Percentiles rank a stretch among this genome's conserved stretches.
phyloP scores from a whole-genome alignment of 805 yeast species.

The Jamesozyma lodderae region DNA sequence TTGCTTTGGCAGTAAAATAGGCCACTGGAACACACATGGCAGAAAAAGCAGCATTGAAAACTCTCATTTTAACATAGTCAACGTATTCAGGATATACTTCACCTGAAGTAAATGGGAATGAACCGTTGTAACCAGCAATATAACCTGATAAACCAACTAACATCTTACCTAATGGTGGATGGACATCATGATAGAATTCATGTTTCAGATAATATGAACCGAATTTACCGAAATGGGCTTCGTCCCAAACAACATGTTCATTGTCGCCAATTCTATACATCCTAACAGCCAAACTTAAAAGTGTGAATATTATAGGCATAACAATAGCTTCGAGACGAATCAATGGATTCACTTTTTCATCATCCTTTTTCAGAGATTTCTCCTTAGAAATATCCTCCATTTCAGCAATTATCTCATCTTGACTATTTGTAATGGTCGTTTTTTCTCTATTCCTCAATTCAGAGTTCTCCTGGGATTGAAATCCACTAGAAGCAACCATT shows the following conservation, averaged over 20 bases:
- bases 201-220: slow-evolving; percentile 73
- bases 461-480: not conserved
- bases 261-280: slow-evolving; percentile 49
- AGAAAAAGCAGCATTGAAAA: slow-evolving; percentile 62
- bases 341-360: slow-evolving; percentile 2
- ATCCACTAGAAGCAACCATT: slow-evolving; percentile 5
- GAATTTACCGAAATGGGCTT: slow-evolving; percentile 82
- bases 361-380: not conserved
- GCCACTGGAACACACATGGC: slow-evolving; percentile 62
- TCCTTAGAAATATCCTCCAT: slow-evolving; percentile 1
- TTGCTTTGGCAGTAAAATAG: slow-evolving; percentile 55
- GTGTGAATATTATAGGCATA: slow-evolving; percentile 39
- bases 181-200: slow-evolving; percentile 79
- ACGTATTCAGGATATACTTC: slow-evolving; percentile 50
- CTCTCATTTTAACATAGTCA: slow-evolving; percentile 57
- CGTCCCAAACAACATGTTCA: slow-evolving; percentile 74
- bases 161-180: slow-evolving; percentile 82
- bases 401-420: not conserved
- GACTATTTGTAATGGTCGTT: not conserved
- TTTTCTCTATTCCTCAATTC: slow-evolving; percentile 1
- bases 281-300: slow-evolving; percentile 45
- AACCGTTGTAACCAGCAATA: slow-evolving; percentile 73
- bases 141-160: slow-evolving; percentile 70
- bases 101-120: slow-evolving; percentile 68
- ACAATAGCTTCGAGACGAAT: slow-evolving; percentile 27